Evolutionary conservation across 2,329 filamentous ascomycete species (phyloP).

Genomic region (Botrytis aclada): DNA sequence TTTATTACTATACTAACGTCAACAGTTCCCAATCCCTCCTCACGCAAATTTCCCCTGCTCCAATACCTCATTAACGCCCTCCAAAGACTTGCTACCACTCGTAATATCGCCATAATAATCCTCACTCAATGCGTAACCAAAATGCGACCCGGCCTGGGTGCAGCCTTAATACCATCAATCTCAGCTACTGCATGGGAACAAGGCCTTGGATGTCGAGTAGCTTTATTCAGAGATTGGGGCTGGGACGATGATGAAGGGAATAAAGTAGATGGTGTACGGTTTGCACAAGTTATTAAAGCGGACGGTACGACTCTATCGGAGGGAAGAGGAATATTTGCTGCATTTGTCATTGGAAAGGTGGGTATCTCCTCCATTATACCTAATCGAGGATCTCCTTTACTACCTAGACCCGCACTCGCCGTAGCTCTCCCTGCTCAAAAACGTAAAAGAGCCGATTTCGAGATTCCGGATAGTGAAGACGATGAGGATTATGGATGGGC

Average conservation of each 20-base stretch:
- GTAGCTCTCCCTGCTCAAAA: constrained; percentile 47
- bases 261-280: constrained; percentile 53
- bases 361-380: constrained; percentile 21
- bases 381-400: background rate
- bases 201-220: constrained; percentile 68
- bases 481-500: constrained; percentile 74
- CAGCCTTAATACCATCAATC: constrained; percentile 71
- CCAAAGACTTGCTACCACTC: constrained; percentile 70
- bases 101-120: constrained; percentile 70
- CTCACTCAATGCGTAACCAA: constrained; percentile 81
- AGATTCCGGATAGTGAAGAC: constrained; percentile 57
- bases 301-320: constrained; percentile 46
- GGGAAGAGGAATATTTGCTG: constrained; percentile 25
- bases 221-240: constrained; percentile 75
- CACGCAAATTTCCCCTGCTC: constrained; percentile 44
- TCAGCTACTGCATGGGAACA: constrained; percentile 78
- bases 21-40: constrained; percentile 29
- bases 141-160: constrained; percentile 63
- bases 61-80: constrained; percentile 67
- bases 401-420: constrained; percentile 18
- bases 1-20: background rate
- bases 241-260: constrained; percentile 44
- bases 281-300: constrained; percentile 64
- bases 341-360: constrained; percentile 33
- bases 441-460: constrained; percentile 61